Evolutionary conservation across 1,139 yeast species (phyloP).

Genomic region (Candida sanyaensis): DNA sequence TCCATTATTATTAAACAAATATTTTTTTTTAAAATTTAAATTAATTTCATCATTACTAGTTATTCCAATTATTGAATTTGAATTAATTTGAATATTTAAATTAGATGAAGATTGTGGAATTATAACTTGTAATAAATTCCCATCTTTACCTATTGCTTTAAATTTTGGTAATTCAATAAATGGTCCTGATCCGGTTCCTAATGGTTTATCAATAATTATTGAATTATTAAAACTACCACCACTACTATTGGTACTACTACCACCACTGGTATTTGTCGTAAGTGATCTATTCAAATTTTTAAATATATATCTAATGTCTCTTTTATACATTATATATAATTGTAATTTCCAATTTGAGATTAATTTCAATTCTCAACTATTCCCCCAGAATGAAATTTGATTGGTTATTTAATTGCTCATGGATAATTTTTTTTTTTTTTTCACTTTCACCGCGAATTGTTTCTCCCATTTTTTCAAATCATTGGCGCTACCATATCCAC

Average conservation of each 20-base stretch:
- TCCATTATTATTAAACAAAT: not conserved
- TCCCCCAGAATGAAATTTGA: too few species aligned
- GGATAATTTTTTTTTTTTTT: too few species aligned
- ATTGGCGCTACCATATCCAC: too few species aligned
- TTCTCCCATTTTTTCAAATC: too few species aligned
- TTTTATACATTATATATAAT: not conserved
- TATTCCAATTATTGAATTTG: conserved; percentile 29
- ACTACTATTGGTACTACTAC: too few species aligned
- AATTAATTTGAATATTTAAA: conserved; percentile 25
- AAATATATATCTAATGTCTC: not conserved
- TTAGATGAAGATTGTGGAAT: conserved; percentile 34
- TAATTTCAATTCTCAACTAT: too few species aligned
- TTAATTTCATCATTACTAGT: conserved; percentile 31
- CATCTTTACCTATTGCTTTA: conserved; percentile 32
- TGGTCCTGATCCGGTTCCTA: conserved; percentile 40
- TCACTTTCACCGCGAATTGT: too few species aligned
- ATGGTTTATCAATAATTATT: conserved; percentile 11
- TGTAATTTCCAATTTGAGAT: too few species aligned
- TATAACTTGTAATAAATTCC: conserved; percentile 33
- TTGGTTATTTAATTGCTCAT: too few species aligned
- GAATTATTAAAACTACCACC: not conserved
- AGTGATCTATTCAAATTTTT: not conserved
- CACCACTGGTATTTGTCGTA: not conserved
- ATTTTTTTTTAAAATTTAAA: not conserved
- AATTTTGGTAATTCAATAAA: conserved; percentile 40